A percentile compares a stretch with the other conserved stretches of the same genome.
phyloP scores from a whole-genome alignment of 495 filamentous ascomycete genomes.

The Neurospora africana region DNA sequence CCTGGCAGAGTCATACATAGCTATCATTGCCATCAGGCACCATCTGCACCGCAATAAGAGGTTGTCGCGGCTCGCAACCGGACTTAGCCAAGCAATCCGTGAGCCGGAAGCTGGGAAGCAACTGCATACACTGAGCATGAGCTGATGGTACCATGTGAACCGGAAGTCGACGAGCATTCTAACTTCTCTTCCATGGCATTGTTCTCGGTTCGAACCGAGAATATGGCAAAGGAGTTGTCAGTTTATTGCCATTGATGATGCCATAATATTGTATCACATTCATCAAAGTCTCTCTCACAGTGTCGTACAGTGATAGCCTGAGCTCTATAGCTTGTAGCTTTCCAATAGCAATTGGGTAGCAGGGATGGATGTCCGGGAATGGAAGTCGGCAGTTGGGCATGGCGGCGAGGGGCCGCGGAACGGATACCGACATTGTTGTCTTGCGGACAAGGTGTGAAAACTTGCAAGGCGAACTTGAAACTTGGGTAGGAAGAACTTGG shows the following conservation, averaged over 20 bases:
- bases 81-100: not conserved
- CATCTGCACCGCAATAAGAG: not conserved
- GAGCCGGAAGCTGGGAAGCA: not conserved
- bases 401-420: not conserved
- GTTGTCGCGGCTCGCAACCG: not conserved
- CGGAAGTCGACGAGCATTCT: not conserved
- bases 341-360: not conserved
- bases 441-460: not conserved
- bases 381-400: not conserved
- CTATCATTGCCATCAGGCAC: not conserved
- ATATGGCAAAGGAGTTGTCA: not conserved
- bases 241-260: not conserved
- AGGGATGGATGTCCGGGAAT: not conserved
- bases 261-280: not conserved
- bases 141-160: not conserved
- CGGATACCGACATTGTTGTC: not conserved
- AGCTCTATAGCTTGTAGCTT: not conserved
- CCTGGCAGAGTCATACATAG: not conserved
- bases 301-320: not conserved
- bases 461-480: not conserved
- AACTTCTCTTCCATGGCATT: not conserved
- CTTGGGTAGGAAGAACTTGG: not conserved
- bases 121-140: not conserved
- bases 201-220: not conserved
- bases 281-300: not conserved